Conservation (phyloP, 1,284 basidiomycete genomes). For the Microstroma glucosiphilum region DNA sequence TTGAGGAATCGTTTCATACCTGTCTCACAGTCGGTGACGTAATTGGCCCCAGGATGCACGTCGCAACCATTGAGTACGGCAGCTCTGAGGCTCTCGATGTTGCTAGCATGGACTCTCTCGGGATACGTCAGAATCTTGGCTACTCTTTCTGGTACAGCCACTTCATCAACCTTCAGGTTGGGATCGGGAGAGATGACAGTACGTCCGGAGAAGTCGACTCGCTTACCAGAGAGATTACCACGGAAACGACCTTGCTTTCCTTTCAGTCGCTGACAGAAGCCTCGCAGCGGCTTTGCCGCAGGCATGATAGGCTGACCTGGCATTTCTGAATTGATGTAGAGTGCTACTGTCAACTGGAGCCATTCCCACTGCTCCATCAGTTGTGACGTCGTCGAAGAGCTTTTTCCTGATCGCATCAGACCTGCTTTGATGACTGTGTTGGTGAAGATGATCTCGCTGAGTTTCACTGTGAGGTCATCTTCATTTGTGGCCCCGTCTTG, state of each 20-base stretch:
- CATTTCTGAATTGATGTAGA: conserved; percentile 97
- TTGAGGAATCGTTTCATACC: conserved; percentile 62
- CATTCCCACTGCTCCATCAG: conserved; percentile 89
- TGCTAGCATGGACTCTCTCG: conserved; percentile 87
- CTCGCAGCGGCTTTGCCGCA: conserved; percentile 53
- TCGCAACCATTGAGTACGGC: conserved; percentile 86
- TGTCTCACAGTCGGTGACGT: conserved; percentile 65
- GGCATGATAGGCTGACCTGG: conserved; percentile 60
- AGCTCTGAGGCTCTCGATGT: conserved; percentile 70
- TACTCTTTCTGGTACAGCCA: conserved; percentile 87
- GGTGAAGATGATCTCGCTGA: conserved; percentile 93
- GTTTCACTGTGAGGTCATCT: conserved; percentile 94
- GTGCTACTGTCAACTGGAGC: conserved; percentile 83
- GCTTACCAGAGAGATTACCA: conserved; percentile 96
- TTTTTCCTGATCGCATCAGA: conserved; percentile 60
- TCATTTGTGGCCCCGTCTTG: conserved; percentile 81
- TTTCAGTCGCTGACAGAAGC: conserved; percentile 95
- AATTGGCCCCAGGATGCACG: conserved; percentile 92
- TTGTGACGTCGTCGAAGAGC: conserved; percentile 42
- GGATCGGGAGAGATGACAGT: conserved; percentile 99
- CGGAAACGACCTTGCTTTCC: conserved; percentile 98
- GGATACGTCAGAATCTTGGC: conserved; percentile 95
- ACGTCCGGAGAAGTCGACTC: conserved; percentile 96
- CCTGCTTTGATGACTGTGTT: conserved; percentile 89
- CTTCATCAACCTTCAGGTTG: conserved; percentile 81